These are phyloP conservation scores for Phytopythium boreale DNA, from an alignment of 352 stramenopile species.

Conservation along the genomic window DNA sequence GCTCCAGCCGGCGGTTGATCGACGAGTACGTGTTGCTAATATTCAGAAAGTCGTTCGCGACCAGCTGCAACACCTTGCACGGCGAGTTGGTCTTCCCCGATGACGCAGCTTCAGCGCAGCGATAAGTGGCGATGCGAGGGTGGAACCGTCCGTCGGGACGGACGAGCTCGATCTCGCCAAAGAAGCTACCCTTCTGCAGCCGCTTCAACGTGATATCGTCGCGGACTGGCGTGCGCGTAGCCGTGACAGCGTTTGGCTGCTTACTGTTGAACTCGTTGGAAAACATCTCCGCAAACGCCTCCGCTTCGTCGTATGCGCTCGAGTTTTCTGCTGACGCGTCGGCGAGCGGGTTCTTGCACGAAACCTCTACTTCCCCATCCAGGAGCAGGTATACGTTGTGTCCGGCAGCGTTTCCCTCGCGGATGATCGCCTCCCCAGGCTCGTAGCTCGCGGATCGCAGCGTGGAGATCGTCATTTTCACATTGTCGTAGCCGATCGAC, in stretches of 20 bases:
- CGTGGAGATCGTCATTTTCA: slow-evolving; percentile 82
- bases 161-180: slow-evolving; percentile 77
- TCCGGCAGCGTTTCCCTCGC: slow-evolving; percentile 59
- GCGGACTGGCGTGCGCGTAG: slow-evolving; percentile 9
- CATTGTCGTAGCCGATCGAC: slow-evolving; percentile 70
- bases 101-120: slow-evolving; percentile 35
- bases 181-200: slow-evolving; percentile 71
- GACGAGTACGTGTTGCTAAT: slow-evolving; percentile 70
- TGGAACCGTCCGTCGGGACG: slow-evolving; percentile 64
- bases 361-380: slow-evolving; percentile 76
- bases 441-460: slow-evolving; percentile 64
- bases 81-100: slow-evolving; percentile 17
- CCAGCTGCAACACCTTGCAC: slow-evolving; percentile 77
- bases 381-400: slow-evolving; percentile 78
- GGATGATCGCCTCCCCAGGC: slow-evolving; percentile 70
- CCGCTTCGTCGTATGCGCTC: slow-evolving; percentile 19
- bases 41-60: slow-evolving; percentile 78
- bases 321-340: slow-evolving; percentile 14
- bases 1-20: slow-evolving; percentile 66
- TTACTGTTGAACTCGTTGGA: slow-evolving; percentile 21
- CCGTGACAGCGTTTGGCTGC: slow-evolving; percentile 15
- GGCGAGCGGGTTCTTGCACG: slow-evolving; percentile 73
- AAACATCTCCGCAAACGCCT: slow-evolving; percentile 30
- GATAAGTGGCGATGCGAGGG: slow-evolving; percentile 71
- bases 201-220: slow-evolving; percentile 59